Evolutionary conservation across 2,329 filamentous ascomycete species (phyloP).

Genomic region (Apiospora malaysiana): DNA sequence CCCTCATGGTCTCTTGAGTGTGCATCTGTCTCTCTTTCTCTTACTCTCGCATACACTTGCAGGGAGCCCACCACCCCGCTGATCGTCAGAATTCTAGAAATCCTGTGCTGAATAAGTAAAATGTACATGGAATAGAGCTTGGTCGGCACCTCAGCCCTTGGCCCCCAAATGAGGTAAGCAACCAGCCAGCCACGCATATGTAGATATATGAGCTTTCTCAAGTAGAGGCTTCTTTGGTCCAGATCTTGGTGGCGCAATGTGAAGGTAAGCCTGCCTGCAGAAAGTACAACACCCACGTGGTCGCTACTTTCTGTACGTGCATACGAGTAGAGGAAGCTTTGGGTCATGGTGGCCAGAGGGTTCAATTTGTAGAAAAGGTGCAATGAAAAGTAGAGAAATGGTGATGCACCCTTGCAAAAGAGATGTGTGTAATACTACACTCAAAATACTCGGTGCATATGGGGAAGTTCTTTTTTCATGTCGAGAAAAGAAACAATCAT

Average conservation of each 20-base stretch:
- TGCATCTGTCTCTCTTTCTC: too few species aligned
- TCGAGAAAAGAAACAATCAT: conserved; percentile 52
- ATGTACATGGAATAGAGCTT: conserved; percentile 2
- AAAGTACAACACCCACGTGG: not conserved
- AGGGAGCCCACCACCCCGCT: not conserved
- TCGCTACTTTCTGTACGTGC: not conserved
- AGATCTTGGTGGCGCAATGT: not conserved
- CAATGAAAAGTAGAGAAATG: not conserved
- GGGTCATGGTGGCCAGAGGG: not conserved
- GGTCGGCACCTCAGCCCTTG: not conserved
- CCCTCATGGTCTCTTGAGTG: not conserved
- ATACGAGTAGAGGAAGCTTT: not conserved
- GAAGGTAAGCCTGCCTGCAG: conserved; percentile 11
- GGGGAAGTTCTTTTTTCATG: conserved; percentile 2
- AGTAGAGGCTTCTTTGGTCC: not conserved
- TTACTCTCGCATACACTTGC: conserved; percentile 9
- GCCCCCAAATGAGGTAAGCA: not conserved
- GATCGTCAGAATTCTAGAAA: not conserved
- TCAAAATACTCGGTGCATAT: conserved; percentile 3
- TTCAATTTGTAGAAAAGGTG: not conserved
- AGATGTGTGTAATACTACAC: conserved; percentile 21
- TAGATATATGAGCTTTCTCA: not conserved
- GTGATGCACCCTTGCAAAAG: conserved; percentile 20
- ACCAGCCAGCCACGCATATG: not conserved
- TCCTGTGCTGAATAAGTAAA: conserved; percentile 3